Evolutionary conservation across 495 filamentous ascomycete genomes (phyloP), one percentile per base, ranked within the genome.

Genomic region (Aspergillus campestris): DNA sequence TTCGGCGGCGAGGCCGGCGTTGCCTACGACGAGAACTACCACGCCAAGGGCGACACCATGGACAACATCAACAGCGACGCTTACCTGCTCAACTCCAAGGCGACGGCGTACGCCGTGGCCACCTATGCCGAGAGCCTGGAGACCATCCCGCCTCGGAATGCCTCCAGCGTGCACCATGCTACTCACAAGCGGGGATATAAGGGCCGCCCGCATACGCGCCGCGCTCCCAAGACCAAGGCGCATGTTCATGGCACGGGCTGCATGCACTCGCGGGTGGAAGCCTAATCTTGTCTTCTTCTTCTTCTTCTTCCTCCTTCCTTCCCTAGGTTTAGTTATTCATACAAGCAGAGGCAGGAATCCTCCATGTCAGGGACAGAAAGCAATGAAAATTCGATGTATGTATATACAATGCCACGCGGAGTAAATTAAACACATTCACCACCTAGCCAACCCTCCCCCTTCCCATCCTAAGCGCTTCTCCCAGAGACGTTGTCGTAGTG

Each of bases 1-100:
- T 84, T 79, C 40, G 83, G 83, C 42, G 83, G 83, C 18, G 37
- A 70, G 40, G 81, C 74, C 6, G 80, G 80, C 37, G 64, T 75
- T 3, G 57, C 70, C 10, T 77, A 74, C 48, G 84, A 87, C 59
- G 53, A 55, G 27, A 80, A 85, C 59, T 87, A 86, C 53, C 83
- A 87, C 60, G 50, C 55, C 6, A 62, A 59, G 0, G 72, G 74
- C 1, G 84, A 87, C 56, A 73, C 69, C 40, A 51, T 82, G 28
- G 62, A 58, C 33, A 87, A 87, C 56, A 56, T 84, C 34, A 73
- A 76, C 48, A 53, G 69, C 31, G 70, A 72, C 12, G 81, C 81
- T 7, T 86, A 78, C 59, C 49, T 79, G 43, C 50, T 79, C 46
- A 82, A 82, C 51, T 67, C 73, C 13, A 72, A 75, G 67, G 78